A percentile compares a stretch with the other conserved stretches of the same genome.
Conservation (phyloP, 2,329 filamentous ascomycete species). For the Xylaria sp. region DNA sequence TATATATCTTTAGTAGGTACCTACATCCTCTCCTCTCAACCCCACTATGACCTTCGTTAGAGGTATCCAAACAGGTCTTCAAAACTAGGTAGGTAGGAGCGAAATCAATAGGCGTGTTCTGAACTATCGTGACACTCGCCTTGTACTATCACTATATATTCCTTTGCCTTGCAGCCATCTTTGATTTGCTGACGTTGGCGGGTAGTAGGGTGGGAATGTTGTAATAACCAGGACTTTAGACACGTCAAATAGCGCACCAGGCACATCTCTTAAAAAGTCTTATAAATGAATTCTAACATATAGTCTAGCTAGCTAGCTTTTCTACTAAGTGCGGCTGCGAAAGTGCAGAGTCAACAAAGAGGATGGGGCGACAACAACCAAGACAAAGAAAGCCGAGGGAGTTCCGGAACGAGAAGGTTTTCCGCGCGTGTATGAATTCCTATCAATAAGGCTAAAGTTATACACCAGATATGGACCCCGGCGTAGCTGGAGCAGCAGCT, state of each 20-base stretch:
- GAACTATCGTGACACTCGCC: too few relatives aligned
- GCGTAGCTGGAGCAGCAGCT: neutral
- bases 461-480: neutral
- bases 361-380: neutral
- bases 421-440: neutral
- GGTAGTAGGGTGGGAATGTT: neutral
- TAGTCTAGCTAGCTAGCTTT: too few relatives aligned
- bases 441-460: neutral
- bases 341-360: neutral
- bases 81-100: too few relatives aligned
- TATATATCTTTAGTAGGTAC: too few relatives aligned
- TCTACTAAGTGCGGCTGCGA: neutral
- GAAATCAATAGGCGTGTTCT: too few relatives aligned
- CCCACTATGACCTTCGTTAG: too few relatives aligned
- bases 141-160: neutral
- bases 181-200: neutral
- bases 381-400: neutral
- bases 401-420: neutral
- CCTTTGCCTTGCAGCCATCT: neutral
- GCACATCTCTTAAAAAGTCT: neutral
- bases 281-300: too few relatives aligned
- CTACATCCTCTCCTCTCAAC: too few relatives aligned
- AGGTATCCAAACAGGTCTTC: too few relatives aligned
- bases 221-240: neutral
- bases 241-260: neutral